Percentiles rank a stretch among this genome's conserved stretches.
These are phyloP conservation scores for Colletotrichum brevisporum DNA, from an alignment of 2,329 filamentous ascomycete species.

Conservation along the genomic window DNA sequence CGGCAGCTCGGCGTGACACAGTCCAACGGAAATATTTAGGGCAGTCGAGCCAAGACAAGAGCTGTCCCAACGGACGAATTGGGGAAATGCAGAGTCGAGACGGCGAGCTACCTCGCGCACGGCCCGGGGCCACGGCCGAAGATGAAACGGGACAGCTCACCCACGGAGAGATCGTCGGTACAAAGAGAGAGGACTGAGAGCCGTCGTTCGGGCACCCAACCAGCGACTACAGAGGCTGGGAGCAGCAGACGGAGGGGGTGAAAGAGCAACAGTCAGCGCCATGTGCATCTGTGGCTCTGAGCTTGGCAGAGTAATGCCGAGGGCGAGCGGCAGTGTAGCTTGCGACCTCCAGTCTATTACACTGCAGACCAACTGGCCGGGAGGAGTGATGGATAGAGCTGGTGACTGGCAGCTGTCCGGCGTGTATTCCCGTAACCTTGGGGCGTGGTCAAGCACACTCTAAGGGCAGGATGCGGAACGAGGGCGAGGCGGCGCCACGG, in stretches of 20 bases:
- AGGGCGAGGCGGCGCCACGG: conserved; percentile 9
- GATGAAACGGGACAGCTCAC: conserved; percentile 37
- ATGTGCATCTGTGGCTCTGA: conserved; percentile 3
- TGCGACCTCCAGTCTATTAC: background rate
- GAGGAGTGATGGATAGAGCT: background rate
- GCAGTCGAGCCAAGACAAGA: background rate
- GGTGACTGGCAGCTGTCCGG: conserved; percentile 6
- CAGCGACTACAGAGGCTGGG: background rate
- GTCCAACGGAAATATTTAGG: background rate
- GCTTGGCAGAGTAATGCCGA: conserved; percentile 19
- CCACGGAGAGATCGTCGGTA: conserved; percentile 27
- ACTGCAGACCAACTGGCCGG: background rate
- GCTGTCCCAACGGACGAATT: conserved; percentile 16
- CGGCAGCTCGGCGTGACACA: conserved; percentile 31
- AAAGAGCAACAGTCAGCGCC: background rate
- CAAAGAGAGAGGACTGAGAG: conserved; percentile 33
- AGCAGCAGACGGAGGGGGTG: too few species aligned
- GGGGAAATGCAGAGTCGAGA: conserved; percentile 17
- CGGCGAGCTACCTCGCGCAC: conserved; percentile 22
- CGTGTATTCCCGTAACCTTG: conserved; percentile 12
- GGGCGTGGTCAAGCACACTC: background rate
- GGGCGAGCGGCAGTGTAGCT: background rate
- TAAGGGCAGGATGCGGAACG: conserved; percentile 20
- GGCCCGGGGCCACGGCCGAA: conserved; percentile 30
- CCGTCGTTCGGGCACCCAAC: background rate